phyloP scores from a whole-genome alignment of 257 asterid genomes.

The Solanum dulcamara region DNA sequence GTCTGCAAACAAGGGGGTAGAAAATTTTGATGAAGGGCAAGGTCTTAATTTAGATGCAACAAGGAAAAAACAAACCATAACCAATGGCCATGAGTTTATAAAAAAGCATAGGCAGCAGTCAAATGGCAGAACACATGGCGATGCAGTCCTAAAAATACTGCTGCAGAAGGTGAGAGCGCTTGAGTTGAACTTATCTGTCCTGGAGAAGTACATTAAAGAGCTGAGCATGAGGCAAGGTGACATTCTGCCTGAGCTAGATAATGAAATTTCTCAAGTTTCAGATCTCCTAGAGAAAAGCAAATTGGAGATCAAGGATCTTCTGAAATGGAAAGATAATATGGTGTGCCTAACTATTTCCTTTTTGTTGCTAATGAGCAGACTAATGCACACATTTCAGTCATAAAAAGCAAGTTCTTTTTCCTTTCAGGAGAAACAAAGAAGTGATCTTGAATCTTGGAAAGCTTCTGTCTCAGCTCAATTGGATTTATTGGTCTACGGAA shows the following conservation, averaged over 20 bases:
- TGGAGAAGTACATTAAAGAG: constrained; percentile 87
- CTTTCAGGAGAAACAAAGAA: constrained; percentile 49
- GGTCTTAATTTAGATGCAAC: constrained; percentile 21
- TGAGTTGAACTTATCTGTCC: constrained; percentile 60
- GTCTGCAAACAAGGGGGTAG: constrained; percentile 19
- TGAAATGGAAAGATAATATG: constrained; percentile 68
- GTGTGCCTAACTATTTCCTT: constrained; percentile 21
- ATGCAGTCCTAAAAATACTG: constrained; percentile 80
- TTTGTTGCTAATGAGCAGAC: background rate
- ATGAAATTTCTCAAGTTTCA: constrained; percentile 47
- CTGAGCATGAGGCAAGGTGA: constrained; percentile 61
- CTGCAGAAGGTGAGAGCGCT: constrained; percentile 85
- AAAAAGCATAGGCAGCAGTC: constrained; percentile 42
- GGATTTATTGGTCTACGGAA: constrained; percentile 54
- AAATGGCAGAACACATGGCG: constrained; percentile 69
- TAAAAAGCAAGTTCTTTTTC: background rate
- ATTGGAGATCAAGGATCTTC: constrained; percentile 55
- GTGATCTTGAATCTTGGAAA: constrained; percentile 76
- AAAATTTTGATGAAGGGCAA: constrained; percentile 27
- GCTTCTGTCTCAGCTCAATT: constrained; percentile 31
- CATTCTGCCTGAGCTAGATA: constrained; percentile 65
- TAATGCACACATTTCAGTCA: background rate
- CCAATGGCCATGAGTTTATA: constrained; percentile 30
- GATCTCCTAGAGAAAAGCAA: constrained; percentile 56
- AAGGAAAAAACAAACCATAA: constrained; percentile 19